Evolutionary conservation across 352 stramenopile genomes (phyloP), one percentile per base, ranked within the genome.

Genomic region (Globisporangium okanoganense): DNA sequence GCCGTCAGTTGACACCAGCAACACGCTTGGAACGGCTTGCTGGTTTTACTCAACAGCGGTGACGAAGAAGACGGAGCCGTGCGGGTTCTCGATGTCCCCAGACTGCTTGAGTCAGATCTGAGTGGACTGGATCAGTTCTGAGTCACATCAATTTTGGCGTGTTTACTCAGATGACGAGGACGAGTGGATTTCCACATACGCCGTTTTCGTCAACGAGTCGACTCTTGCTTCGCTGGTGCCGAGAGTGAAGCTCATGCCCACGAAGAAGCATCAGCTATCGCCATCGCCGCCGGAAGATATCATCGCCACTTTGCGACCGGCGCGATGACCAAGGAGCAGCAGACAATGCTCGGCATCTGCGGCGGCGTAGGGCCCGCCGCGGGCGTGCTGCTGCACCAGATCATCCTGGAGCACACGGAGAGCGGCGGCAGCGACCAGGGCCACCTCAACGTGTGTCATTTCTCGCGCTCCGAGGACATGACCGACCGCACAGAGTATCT

Each of bases 391-490:
- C 69, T 92, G 57, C 82, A 92, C 45, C 78, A 90, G 56, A 72
- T 82, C 55, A 85, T 92, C 53, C 68, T 92, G 24, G 61, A 88
- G 53, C 72, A 92, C 62, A 92, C 82, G 5, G 71, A 84, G 55
- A 87, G 72, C 56, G 68, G 73, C 48, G 82, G 82, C 44, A 60
- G 70, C 38, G 82, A 92, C 63, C 76, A 89, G 48, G 76, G 82
- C 8, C 80, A 90, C 44, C 67, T 92, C 47, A 76, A 77, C 40
- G 77, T 92, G 41, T 77, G 67, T 61, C 82, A 92, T 66, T 78
- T 92, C 29, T 92, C 82, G 24, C 79, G 82, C 33, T 88, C 80
- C 47, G 71, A 87, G 25, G 80, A 92, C 56, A 88, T 92, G 71
- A 87, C 82, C 22, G 82, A 90, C 56, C 78, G 82, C 53, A 84